Percentiles rank a stretch among this genome's conserved stretches.
Evolutionary conservation across 495 filamentous ascomycete species (phyloP).

Genomic region (Amphirosellinia nigrospora): DNA sequence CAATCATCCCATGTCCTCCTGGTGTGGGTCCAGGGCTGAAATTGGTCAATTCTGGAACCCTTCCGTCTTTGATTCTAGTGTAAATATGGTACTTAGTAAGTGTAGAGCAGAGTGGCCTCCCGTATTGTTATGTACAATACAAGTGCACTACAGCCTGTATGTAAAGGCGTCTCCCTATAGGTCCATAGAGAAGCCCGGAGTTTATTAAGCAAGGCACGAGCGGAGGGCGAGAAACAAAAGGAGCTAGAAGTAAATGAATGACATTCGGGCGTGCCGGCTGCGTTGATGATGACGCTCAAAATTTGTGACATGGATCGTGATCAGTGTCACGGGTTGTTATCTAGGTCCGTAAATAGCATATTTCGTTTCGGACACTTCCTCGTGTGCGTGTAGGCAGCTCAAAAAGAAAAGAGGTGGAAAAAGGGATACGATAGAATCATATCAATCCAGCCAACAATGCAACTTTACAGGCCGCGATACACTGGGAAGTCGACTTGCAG

Average conservation of each 20-base stretch:
- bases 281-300: constrained; percentile 13
- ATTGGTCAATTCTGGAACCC: constrained; percentile 22
- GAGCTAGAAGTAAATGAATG: not conserved
- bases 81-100: not conserved
- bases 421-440: not conserved
- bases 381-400: not conserved
- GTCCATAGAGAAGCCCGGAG: not conserved
- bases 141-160: not conserved
- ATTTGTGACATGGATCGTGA: constrained; percentile 17
- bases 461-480: not conserved
- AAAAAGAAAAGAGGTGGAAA: not conserved
- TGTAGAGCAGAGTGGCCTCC: not conserved
- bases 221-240: constrained; percentile 3
- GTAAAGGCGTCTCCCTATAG: not conserved
- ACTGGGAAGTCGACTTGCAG: not conserved
- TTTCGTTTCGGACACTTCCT: constrained; percentile 14
- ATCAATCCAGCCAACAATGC: not conserved
- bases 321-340: not conserved
- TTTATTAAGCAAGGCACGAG: not conserved
- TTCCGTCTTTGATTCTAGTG: constrained; percentile 9
- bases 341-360: constrained; percentile 11
- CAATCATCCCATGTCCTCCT: constrained; percentile 6
- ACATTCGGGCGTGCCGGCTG: constrained; percentile 14
- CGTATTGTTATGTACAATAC: not conserved
- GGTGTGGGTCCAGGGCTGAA: constrained; percentile 20